Evolutionary conservation across 495 filamentous ascomycete species (phyloP).

Genomic region (Tricharina praecox): DNA sequence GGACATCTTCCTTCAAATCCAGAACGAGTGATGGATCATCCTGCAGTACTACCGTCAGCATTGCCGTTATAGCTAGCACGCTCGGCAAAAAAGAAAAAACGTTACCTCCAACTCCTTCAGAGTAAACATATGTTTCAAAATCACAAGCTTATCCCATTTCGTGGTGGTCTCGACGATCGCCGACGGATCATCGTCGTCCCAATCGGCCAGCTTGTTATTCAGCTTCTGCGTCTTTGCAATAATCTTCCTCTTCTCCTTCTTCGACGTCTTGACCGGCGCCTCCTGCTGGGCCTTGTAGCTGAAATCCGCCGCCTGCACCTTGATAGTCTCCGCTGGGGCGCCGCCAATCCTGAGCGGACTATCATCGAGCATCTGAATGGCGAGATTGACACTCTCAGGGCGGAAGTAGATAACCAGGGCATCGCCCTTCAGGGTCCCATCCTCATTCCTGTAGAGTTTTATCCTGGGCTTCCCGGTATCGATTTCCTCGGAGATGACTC

Average conservation of each 20-base stretch:
- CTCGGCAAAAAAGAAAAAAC: too few species aligned
- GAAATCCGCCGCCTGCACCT: constrained; percentile 66
- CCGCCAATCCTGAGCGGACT: constrained; percentile 58
- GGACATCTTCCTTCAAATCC: constrained; percentile 88
- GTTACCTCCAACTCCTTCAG: constrained; percentile 56
- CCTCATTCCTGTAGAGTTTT: constrained; percentile 75
- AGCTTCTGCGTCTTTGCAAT: constrained; percentile 76
- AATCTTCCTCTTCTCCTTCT: constrained; percentile 66
- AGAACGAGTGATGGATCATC: constrained; percentile 68
- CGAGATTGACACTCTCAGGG: constrained; percentile 72
- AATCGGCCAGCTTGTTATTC: constrained; percentile 72
- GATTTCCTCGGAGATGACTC: constrained; percentile 86
- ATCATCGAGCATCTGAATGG: constrained; percentile 83
- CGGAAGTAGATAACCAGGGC: constrained; percentile 88
- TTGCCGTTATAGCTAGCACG: neutral
- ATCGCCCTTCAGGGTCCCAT: constrained; percentile 80
- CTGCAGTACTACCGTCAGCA: constrained; percentile 27
- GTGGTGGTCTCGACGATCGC: constrained; percentile 37
- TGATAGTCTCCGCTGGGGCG: constrained; percentile 46
- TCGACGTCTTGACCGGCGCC: constrained; percentile 37
- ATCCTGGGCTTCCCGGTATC: constrained; percentile 71
- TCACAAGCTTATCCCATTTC: constrained; percentile 61
- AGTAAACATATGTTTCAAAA: constrained; percentile 91
- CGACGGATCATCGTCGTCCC: constrained; percentile 70
- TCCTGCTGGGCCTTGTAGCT: constrained; percentile 61